Base-by-base conservation (phyloP, 2,329 filamentous ascomycete species). In the Arthrobotrys pseudoclavata region DNA sequence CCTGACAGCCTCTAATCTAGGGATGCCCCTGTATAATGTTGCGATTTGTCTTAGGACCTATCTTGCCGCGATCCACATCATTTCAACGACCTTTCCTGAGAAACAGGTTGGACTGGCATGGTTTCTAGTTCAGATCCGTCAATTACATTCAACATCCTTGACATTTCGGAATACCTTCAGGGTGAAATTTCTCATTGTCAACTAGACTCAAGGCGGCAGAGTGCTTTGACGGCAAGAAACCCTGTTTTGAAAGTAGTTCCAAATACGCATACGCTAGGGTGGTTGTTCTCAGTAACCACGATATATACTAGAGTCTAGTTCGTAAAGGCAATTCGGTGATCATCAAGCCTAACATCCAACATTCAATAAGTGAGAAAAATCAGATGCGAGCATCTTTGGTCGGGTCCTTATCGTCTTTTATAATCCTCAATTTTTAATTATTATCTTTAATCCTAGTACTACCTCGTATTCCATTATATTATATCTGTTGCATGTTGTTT, bases 131-230 rank as follows among this genome's bases (percentile, higher is more conserved):
- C 60, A 22, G 18, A 63, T 63, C 55, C 45, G 60, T 63, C 60
- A 31, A 31, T 15, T 15, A 13, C 29, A 63, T 50, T 52, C 48
- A 47, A 55, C 64, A 69, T 45, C 48, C 37, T 34, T 60, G 50
- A 69, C 52, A 57, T 69, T 69, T 42, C 42, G 24, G 26, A 45
- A 55, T 69, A 60, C 52, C 64, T 57, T 55, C 64, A 69, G 37
- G 15, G 24, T 34, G 37, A 13, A 22, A 29, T 53, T 53, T 13
- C 29, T 29, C 20, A 29, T 52, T 37, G 48, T 45, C 47, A 52
- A 22, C 18, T 34, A 34, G 31, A 13, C 18, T 2, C 24, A 31
- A 40, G 34, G 34, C 55, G 12, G 34, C 55, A 40, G n/a, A 4
- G 20, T n/a, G 34, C 20, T 42, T 42, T 60, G 26, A n/a, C 12